Evolutionary conservation across 2,329 filamentous ascomycete species (phyloP), one percentile per base, ranked within the genome.

Genomic region (Leptographium procerum): DNA sequence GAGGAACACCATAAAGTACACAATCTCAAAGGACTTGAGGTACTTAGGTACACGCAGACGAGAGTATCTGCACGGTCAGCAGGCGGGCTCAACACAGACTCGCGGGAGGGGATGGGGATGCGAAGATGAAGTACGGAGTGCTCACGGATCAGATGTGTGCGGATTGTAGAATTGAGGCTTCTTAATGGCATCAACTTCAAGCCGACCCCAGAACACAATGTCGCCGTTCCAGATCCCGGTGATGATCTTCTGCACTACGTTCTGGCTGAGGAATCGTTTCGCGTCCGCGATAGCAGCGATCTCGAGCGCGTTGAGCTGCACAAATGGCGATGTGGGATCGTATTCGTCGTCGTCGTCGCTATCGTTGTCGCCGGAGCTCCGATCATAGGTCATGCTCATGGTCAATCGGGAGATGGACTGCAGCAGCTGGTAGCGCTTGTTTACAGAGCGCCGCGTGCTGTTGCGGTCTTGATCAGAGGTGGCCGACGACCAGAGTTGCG

Each of bases 181-280:
- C 71, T 95, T 95, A 59, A 78, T 81, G 0, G 88, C 84, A 65
- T 87, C 76, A 10, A 89, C 80, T 10, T 82, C 86, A n/a, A 95
- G 74, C 7, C 78, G 82, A 61, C 91, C 86, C 90, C 89, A 95
- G 69, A 95, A 94, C 43, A 91, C 82, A 61, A 95, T 90, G 63
- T 91, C 86, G 52, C 90, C 90, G 62, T 85, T 84, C 89, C 90
- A 95, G 57, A 95, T 88, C 54, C 87, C 87, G 52, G 87, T 86
- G 61, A 95, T 83, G 63, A 95, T 87, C 66, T 87, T 88, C 68
- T 95, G 90, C 13, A 95, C 87, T 3, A 88, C 82, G 60, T 81
- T 80, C 69, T 95, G 89, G 66, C 86, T 86, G 40, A 95, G 78
- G 64, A 95, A 95, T 52, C 87, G 87, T 73, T 95, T 95, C 33